A percentile compares a stretch with the other conserved stretches of the same genome.
These are phyloP conservation scores for Umbelopsis ramanniana DNA, from an alignment of 192 early-diverging fungal species.

Conservation along the genomic window DNA sequence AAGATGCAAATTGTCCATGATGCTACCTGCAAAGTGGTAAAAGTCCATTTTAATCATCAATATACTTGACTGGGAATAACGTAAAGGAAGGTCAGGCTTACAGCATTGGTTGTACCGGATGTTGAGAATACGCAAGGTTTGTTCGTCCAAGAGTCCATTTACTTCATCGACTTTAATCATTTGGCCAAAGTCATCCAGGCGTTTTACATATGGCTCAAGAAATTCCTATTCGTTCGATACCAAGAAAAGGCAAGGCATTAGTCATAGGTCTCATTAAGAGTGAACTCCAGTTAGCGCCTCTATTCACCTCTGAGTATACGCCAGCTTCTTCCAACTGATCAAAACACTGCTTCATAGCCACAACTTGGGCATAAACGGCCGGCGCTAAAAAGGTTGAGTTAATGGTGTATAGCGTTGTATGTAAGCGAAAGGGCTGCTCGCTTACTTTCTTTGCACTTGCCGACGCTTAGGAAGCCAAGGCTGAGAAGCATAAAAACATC, in stretches of 20 bases:
- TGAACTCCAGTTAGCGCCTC: background rate
- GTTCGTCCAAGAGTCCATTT: conserved; percentile 41
- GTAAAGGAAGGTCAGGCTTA: conserved; percentile 8
- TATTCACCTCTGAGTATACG: conserved; percentile 52
- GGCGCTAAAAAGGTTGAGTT: conserved; percentile 21
- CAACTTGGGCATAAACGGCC: conserved; percentile 39
- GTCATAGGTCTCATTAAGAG: background rate
- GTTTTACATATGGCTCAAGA: conserved; percentile 63
- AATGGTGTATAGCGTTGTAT: background rate
- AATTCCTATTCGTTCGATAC: conserved; percentile 15
- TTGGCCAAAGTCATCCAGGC: conserved; percentile 60
- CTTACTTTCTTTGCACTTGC: conserved; percentile 73
- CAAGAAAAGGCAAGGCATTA: background rate
- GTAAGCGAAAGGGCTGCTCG: background rate
- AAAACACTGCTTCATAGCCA: conserved; percentile 56
- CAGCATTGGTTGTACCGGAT: conserved; percentile 44
- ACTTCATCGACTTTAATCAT: conserved; percentile 59
- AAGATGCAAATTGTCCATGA: background rate
- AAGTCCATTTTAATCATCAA: background rate
- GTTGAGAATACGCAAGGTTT: conserved; percentile 45
- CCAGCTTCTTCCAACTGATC: conserved; percentile 64
- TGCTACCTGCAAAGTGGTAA: background rate
- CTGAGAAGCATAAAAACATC: conserved; percentile 78
- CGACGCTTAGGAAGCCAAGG: conserved; percentile 73
- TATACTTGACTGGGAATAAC: background rate